Percentiles rank a stretch among this genome's conserved stretches.
These are phyloP conservation scores for Pugionium cornutum DNA, from an alignment of 345 rosid genomes.

Conservation along the genomic window DNA sequence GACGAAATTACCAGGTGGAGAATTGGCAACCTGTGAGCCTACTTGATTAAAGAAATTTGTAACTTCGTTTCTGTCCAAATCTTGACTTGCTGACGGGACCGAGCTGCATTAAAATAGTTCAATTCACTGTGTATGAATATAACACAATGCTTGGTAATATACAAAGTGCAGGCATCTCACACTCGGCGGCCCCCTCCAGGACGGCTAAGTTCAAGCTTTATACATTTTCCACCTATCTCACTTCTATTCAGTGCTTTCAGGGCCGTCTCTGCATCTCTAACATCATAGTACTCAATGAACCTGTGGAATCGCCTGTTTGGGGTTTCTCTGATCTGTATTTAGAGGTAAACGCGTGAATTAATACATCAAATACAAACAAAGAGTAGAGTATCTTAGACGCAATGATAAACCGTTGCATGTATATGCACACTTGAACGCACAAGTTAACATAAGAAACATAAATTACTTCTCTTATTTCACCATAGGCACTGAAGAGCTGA, in stretches of 20 bases:
- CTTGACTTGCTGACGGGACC: slow-evolving; percentile 71
- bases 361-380: slow-evolving; percentile 3
- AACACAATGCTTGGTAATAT: slow-evolving; percentile 5
- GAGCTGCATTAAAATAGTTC: slow-evolving; percentile 49
- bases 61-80: slow-evolving; percentile 73
- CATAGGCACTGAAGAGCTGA: slow-evolving; percentile 73
- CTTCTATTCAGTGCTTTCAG: slow-evolving; percentile 81
- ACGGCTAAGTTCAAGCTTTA: slow-evolving; percentile 97
- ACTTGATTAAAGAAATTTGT: slow-evolving; percentile 65
- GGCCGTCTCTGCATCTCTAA: slow-evolving; percentile 91
- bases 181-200: slow-evolving; percentile 92
- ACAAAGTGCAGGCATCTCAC: slow-evolving; percentile 46
- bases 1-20: slow-evolving; percentile 75
- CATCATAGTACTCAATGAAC: slow-evolving; percentile 91
- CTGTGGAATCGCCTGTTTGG: slow-evolving; percentile 90
- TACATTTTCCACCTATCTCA: slow-evolving; percentile 95
- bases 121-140: slow-evolving; percentile 13
- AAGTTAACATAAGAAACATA: slow-evolving; percentile 6
- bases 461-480: slow-evolving; percentile 92
- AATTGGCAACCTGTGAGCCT: slow-evolving; percentile 69
- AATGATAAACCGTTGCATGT: not conserved
- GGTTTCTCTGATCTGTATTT: slow-evolving; percentile 89
- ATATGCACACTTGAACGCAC: slow-evolving; percentile 1
- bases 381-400: not conserved
- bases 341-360: slow-evolving; percentile 7